These are phyloP conservation scores for Collybia mongolica DNA, from an alignment of 768 basidiomycete species.

Conservation along the genomic window DNA sequence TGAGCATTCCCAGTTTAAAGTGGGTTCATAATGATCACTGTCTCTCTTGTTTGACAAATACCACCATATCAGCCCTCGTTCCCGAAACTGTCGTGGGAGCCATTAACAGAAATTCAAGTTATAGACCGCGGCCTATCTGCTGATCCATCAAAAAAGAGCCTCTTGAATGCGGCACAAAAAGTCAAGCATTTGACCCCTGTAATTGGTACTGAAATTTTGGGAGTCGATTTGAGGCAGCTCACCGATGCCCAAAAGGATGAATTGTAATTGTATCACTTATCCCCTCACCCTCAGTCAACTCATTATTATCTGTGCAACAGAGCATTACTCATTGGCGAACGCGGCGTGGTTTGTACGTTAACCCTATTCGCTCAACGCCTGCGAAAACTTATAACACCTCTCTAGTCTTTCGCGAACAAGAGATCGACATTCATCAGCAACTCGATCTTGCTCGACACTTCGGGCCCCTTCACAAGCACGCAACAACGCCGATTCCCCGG, in stretches of 20 bases:
- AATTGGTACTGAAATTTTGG: slow-evolving; percentile 74
- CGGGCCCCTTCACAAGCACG: slow-evolving; percentile 80
- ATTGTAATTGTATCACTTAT: slow-evolving; percentile 44
- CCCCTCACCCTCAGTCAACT: background rate
- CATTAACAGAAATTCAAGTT: slow-evolving; percentile 56
- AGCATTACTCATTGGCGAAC: slow-evolving; percentile 71
- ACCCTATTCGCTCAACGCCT: background rate
- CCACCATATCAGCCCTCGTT: slow-evolving; percentile 51
- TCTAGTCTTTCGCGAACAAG: slow-evolving; percentile 77
- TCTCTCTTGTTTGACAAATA: background rate
- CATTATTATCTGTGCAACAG: slow-evolving; percentile 30
- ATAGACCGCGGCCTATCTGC: slow-evolving; percentile 67
- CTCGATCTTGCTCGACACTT: slow-evolving; percentile 71
- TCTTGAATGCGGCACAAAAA: slow-evolving; percentile 64
- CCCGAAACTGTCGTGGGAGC: slow-evolving; percentile 63
- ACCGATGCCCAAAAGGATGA: slow-evolving; percentile 74
- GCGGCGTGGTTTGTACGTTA: slow-evolving; percentile 66
- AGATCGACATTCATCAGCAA: slow-evolving; percentile 65
- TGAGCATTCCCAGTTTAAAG: slow-evolving; percentile 59
- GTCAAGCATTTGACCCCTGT: slow-evolving; percentile 67
- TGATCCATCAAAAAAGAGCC: slow-evolving; percentile 64
- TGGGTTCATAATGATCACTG: slow-evolving; percentile 17
- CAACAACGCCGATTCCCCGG: slow-evolving; percentile 76
- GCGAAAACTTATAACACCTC: background rate
- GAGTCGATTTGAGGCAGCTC: slow-evolving; percentile 72